Conservation (phyloP, 495 filamentous ascomycete species). For the Penicillium silybi region DNA sequence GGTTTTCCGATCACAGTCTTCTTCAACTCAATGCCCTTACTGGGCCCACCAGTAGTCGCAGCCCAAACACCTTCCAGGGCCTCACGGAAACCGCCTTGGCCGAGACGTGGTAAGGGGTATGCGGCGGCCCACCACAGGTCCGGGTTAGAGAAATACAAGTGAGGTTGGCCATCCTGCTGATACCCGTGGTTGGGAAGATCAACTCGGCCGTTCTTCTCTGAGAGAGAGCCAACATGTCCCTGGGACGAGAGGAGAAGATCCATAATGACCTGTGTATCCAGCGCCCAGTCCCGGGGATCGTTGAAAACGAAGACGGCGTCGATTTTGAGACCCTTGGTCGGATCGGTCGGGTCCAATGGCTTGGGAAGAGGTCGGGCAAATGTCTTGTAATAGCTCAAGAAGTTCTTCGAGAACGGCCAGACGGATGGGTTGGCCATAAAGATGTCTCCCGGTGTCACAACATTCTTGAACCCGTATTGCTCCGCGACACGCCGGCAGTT, state of each 20-base stretch:
- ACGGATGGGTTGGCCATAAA: constrained; percentile 65
- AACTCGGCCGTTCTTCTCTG: constrained; percentile 50
- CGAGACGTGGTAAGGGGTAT: constrained; percentile 82
- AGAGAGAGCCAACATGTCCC: constrained; percentile 76
- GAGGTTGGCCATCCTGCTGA: constrained; percentile 74
- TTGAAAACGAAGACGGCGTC: constrained; percentile 87
- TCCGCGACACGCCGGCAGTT: constrained; percentile 73
- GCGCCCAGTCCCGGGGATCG: constrained; percentile 89
- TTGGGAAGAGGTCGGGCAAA: constrained; percentile 58
- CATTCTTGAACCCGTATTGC: constrained; percentile 75
- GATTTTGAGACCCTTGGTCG: constrained; percentile 57
- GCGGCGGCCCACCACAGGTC: constrained; percentile 84
- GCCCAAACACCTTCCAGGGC: constrained; percentile 76
- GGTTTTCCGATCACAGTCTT: constrained; percentile 84
- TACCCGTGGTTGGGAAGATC: constrained; percentile 67
- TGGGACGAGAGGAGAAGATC: constrained; percentile 73
- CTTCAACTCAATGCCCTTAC: constrained; percentile 53
- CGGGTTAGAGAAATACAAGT: constrained; percentile 82
- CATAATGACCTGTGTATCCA: constrained; percentile 76
- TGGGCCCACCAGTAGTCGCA: constrained; percentile 60
- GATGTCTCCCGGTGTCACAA: constrained; percentile 83
- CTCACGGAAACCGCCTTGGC: constrained; percentile 86
- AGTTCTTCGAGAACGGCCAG: constrained; percentile 73
- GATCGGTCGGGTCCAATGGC: constrained; percentile 31
- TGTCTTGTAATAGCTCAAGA: constrained; percentile 54